Evolutionary conservation across 1,284 basidiomycete species (phyloP).

Genomic region (Pseudozyma hubeiensis): DNA sequence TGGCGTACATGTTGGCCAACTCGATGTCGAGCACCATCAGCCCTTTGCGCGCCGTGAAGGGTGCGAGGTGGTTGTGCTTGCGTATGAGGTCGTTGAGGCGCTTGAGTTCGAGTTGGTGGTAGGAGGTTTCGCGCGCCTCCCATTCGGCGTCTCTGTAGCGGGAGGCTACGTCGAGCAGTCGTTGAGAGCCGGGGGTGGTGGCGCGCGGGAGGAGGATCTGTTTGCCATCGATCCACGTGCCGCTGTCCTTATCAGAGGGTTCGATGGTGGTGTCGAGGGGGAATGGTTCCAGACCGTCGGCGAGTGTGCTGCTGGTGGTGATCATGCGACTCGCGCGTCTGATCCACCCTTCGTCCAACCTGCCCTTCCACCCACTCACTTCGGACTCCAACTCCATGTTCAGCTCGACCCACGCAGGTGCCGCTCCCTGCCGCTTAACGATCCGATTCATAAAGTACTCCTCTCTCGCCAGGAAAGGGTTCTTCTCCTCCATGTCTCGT

Average conservation of each 20-base stretch:
- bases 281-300: slow-evolving; percentile 70
- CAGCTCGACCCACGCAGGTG: slow-evolving; percentile 90
- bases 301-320: slow-evolving; percentile 65
- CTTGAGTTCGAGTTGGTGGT: slow-evolving; percentile 46
- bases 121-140: slow-evolving; percentile 75
- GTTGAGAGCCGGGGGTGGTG: slow-evolving; percentile 5
- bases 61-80: slow-evolving; percentile 58
- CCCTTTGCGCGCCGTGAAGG: slow-evolving; percentile 54
- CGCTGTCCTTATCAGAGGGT: neutral
- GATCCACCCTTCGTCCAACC: slow-evolving; percentile 76
- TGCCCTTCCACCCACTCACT: slow-evolving; percentile 75
- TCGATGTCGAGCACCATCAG: slow-evolving; percentile 43
- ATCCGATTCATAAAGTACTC: slow-evolving; percentile 82
- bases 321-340: slow-evolving; percentile 76
- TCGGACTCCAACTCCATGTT: slow-evolving; percentile 77
- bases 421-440: slow-evolving; percentile 83
- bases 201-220: slow-evolving; percentile 4
- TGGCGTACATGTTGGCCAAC: slow-evolving; percentile 20
- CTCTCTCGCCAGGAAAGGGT: slow-evolving; percentile 74
- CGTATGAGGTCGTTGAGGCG: slow-evolving; percentile 57
- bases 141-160: slow-evolving; percentile 78
- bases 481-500: slow-evolving; percentile 76
- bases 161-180: slow-evolving; percentile 65
- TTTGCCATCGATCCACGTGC: neutral
- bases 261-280: slow-evolving; percentile 1